Base-by-base conservation (phyloP, 164 flowering plant species). In the Litsea cubeba region DNA sequence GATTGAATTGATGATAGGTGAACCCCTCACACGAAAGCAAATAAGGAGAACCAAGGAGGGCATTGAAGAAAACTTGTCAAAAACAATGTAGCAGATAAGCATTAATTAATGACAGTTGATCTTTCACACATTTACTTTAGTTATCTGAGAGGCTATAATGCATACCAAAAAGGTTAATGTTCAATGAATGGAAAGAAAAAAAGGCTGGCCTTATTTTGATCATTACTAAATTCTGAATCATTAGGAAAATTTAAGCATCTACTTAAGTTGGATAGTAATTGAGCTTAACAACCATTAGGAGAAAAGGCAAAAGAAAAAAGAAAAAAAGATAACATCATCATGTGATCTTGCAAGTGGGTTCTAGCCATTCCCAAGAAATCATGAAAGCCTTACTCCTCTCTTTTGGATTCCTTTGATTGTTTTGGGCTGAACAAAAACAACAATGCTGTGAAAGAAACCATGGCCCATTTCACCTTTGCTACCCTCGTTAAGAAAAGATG, bases 331-430 rank as follows among this genome's bases (percentile, higher is more conserved):
- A 22, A 17, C 50, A 66, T 30, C 79, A 79, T 76, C 74, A 76
- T 71, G 71, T 54, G 17, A 50, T 24, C 25, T 62, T 74, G 77
- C 57, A 72, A 70, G 77, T 62, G 75, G 79, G 66, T 67, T 50
- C 51, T 23, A 22, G 51, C 58, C 73, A 74, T 74, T 74, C 77
- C 72, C 75, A 46, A 71, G 75, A 71, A 76, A 80, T 80, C 77
- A 80, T 80, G 77, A 80, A 71, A 67, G 35, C 63, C 72, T 70
- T 65, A 40, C 69, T 23, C 64, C 63, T 46, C 49, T 69, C 64
- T 68, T 71, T 71, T 23, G 71, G 49, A 22, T 62, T 57, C 26
- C 62, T n/a, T 73, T 25, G 5, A 65, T 24, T 25, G 25, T 46
- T 30, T 60, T 35, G 46, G 64, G 14, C 35, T 17, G 69, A 32